These are phyloP conservation scores for Aspergillus clavatus DNA, from an alignment of 2,329 filamentous ascomycete genomes.

Conservation along the genomic window DNA sequence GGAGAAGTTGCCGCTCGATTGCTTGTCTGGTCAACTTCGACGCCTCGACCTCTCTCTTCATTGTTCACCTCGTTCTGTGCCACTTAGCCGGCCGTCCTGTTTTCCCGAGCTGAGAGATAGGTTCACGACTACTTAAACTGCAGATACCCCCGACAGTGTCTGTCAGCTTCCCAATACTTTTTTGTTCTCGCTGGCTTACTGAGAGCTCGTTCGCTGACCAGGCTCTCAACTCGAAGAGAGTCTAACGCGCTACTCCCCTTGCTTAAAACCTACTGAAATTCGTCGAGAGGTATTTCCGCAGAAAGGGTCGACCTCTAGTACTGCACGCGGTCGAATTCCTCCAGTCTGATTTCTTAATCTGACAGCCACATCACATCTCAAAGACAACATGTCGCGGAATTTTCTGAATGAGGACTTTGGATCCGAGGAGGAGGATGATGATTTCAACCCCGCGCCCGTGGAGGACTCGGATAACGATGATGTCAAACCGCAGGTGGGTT, in stretches of 20 bases:
- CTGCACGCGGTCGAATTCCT: neutral
- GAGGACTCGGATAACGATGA: slow-evolving; percentile 69
- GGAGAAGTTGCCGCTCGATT: slow-evolving; percentile 11
- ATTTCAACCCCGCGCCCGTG: slow-evolving; percentile 80
- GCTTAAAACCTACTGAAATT: too few relatives aligned
- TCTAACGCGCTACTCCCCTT: neutral
- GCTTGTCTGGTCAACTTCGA: slow-evolving; percentile 5
- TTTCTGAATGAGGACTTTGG: slow-evolving; percentile 50
- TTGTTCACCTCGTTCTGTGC: neutral
- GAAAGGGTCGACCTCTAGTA: neutral
- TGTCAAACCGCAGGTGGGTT: slow-evolving; percentile 25
- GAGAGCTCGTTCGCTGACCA: neutral
- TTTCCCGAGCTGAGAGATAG: neutral
- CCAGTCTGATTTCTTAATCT: neutral
- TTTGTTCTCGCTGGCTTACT: neutral
- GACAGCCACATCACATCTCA: neutral
- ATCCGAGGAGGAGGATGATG: slow-evolving; percentile 69
- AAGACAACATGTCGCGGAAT: slow-evolving; percentile 36
- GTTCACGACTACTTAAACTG: neutral
- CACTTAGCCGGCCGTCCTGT: neutral
- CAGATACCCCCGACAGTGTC: neutral
- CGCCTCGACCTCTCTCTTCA: neutral
- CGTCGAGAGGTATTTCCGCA: neutral
- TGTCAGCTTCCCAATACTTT: neutral
- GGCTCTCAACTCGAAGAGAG: neutral